Percentiles rank a stretch among this genome's conserved stretches.
These are phyloP conservation scores for Termitomyces sp. DNA, from an alignment of 768 basidiomycete species.

Conservation along the genomic window DNA sequence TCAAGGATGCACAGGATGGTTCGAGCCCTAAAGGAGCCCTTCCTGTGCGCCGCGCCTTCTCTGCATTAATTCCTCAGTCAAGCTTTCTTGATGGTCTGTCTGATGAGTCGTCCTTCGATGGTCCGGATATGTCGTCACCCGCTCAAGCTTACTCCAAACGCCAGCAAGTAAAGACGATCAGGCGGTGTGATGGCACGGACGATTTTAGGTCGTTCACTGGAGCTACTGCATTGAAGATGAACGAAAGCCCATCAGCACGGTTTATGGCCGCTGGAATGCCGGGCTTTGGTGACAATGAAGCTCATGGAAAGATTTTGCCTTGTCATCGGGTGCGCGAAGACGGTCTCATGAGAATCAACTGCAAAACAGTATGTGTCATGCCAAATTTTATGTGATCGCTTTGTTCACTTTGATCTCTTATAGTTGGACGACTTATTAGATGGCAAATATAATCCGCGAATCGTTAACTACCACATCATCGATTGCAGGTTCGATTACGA, in stretches of 20 bases:
- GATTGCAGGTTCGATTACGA: conserved; percentile 99
- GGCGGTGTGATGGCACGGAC: conserved; percentile 78
- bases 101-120: conserved; percentile 60
- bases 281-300: conserved; percentile 91
- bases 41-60: conserved; percentile 67
- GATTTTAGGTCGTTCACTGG: conserved; percentile 75
- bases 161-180: conserved; percentile 71
- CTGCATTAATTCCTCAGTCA: conserved; percentile 65
- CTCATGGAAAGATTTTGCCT: conserved; percentile 87
- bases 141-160: conserved; percentile 78
- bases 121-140: conserved; percentile 70
- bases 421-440: conserved; percentile 78
- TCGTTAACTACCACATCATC: conserved; percentile 73
- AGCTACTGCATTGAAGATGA: conserved; percentile 46
- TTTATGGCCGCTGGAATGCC: conserved; percentile 61
- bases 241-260: conserved; percentile 55
- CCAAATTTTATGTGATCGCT: not conserved
- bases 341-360: conserved; percentile 86
- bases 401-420: conserved; percentile 11
- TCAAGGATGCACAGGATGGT: conserved; percentile 20
- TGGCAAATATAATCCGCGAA: conserved; percentile 61
- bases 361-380: conserved; percentile 60
- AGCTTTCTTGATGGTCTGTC: conserved; percentile 41
- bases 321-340: conserved; percentile 94
- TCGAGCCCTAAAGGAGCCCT: conserved; percentile 34